phyloP scores from a whole-genome alignment of 768 basidiomycete genomes.

The Kwoniella botswanensis region DNA sequence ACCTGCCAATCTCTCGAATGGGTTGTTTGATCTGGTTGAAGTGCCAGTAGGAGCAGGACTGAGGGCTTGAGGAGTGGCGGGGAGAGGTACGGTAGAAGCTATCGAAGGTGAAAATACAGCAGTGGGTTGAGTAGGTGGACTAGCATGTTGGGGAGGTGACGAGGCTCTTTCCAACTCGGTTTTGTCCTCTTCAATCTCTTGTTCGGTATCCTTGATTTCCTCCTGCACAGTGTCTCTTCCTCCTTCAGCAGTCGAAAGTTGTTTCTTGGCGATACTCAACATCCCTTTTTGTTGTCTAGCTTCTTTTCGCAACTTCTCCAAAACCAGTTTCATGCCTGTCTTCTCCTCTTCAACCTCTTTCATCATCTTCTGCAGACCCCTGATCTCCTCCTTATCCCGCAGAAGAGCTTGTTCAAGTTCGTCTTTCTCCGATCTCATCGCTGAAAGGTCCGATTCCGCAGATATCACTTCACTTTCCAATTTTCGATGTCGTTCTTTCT shows the following conservation, averaged over 20 bases:
- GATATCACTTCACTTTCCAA: constrained; percentile 77
- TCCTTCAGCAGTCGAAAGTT: constrained; percentile 79
- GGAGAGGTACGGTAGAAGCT: constrained; percentile 76
- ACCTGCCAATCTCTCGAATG: constrained; percentile 69
- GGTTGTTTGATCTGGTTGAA: constrained; percentile 76
- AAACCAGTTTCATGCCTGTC: constrained; percentile 69
- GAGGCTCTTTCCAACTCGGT: constrained; percentile 17
- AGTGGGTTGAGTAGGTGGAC: constrained; percentile 13
- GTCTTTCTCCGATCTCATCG: constrained; percentile 81
- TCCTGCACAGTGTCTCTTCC: constrained; percentile 73
- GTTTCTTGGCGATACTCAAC: constrained; percentile 92
- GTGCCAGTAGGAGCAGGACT: constrained; percentile 64
- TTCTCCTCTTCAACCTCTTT: constrained; percentile 76
- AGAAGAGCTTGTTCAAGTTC: constrained; percentile 86
- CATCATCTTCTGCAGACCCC: constrained; percentile 84
- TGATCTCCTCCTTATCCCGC: constrained; percentile 91
- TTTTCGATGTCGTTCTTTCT: constrained; percentile 74
- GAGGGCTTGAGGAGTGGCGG: constrained; percentile 69
- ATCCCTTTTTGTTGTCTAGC: constrained; percentile 95
- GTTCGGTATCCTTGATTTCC: constrained; percentile 70
- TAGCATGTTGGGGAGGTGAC: constrained; percentile 21
- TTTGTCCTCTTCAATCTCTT: constrained; percentile 64
- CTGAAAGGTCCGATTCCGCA: constrained; percentile 90
- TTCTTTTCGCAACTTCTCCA: constrained; percentile 90
- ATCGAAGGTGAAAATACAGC: constrained; percentile 44